Conservation (phyloP, 1,139 yeast species). For the Zygotorulaspora mrakii region DNA sequence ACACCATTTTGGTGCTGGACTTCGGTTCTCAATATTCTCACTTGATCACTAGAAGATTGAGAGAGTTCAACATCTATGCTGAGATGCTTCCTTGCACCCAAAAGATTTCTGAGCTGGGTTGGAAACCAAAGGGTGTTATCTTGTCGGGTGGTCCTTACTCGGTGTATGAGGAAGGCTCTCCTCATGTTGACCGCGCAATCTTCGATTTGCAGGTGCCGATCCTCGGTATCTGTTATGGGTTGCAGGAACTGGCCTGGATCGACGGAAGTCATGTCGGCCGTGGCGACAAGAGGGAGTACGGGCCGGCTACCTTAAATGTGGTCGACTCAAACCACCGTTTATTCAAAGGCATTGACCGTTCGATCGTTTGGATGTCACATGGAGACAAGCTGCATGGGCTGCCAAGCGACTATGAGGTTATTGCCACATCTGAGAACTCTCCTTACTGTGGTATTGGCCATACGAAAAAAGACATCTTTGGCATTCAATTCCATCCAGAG, state of each 20-base stretch:
- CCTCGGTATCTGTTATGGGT: constrained; percentile 97
- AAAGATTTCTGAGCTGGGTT: constrained; percentile 81
- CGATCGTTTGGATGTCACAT: constrained; percentile 98
- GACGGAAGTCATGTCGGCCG: constrained; percentile 93
- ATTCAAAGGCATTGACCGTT: constrained; percentile 84
- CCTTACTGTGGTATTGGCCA: constrained; percentile 93
- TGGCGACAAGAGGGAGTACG: constrained; percentile 97
- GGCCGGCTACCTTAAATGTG: constrained; percentile 87
- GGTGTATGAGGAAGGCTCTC: constrained; percentile 90
- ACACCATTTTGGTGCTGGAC: constrained; percentile 94
- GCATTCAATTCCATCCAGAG: constrained; percentile 99
- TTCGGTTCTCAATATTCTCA: constrained; percentile 99
- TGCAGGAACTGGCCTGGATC: constrained; percentile 99
- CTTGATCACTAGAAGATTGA: constrained; percentile 90
- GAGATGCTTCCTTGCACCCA: constrained; percentile 99
- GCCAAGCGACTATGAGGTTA: constrained; percentile 84
- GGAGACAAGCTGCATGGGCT: constrained; percentile 91
- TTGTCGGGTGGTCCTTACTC: constrained; percentile 98
- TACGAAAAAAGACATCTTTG: constrained; percentile 69
- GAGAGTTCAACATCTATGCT: constrained; percentile 97
- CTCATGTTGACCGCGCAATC: constrained; percentile 94
- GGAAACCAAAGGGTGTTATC: constrained; percentile 96
- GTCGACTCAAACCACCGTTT: constrained; percentile 64
- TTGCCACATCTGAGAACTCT: constrained; percentile 90
- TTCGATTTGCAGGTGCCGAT: constrained; percentile 90